These are phyloP conservation scores for Malus sieversii DNA, from an alignment of 306 rosid species.

Conservation along the genomic window DNA sequence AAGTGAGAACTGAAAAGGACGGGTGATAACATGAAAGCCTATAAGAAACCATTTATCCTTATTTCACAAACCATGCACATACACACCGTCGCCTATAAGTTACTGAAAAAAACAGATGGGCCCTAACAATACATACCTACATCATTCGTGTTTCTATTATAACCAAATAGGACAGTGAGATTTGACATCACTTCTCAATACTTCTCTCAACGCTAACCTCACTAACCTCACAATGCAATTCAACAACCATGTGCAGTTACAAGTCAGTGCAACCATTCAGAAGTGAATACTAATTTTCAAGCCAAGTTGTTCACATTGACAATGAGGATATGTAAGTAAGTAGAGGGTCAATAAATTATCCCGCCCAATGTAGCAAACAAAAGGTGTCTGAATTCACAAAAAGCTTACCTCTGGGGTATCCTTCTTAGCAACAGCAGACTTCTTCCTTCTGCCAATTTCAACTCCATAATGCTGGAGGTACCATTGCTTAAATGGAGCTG, in stretches of 20 bases:
- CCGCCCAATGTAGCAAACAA: background rate
- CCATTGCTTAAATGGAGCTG: constrained; percentile 44
- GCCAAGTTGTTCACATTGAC: background rate
- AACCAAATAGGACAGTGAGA: background rate
- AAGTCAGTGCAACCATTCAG: background rate
- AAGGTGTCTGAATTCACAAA: background rate
- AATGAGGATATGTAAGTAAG: background rate
- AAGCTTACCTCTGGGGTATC: constrained; percentile 26
- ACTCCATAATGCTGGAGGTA: constrained; percentile 36
- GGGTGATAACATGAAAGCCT: background rate
- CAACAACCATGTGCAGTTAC: background rate
- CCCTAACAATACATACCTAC: background rate
- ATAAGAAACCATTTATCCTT: background rate
- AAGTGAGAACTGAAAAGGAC: background rate
- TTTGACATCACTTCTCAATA: background rate
- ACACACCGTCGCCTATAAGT: background rate
- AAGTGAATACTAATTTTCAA: background rate
- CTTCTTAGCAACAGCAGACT: constrained; percentile 30
- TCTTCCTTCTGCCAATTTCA: constrained; percentile 39
- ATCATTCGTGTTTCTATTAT: background rate
- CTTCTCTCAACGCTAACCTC: background rate
- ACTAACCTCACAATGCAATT: background rate
- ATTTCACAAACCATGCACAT: background rate
- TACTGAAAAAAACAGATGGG: background rate
- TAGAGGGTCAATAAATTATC: background rate